Evolutionary conservation across 2,329 filamentous ascomycete genomes (phyloP), one percentile per base, ranked within the genome.

Genomic region (Macroventuria anomochaeta): DNA sequence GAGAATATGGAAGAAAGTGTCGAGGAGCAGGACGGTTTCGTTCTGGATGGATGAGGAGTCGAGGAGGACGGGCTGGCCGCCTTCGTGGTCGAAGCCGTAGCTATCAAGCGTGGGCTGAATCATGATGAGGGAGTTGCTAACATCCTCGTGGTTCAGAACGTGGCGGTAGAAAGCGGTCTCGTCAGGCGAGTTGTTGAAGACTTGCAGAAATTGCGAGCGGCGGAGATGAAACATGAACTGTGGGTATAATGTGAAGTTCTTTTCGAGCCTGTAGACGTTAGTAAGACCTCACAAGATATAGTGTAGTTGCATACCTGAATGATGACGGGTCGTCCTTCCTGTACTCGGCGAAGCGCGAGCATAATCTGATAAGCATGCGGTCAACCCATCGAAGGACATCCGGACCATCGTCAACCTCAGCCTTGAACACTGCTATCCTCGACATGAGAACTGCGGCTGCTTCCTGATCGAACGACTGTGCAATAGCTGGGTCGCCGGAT

Each of bases 211-310:
- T 76, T 97, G 95, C 77, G 92, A 96, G 76, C 95, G 87, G 66
- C 95, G 89, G 57, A 99, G 84, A 76, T 99, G 95, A 83, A 99
- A 99, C 95, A 99, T 99, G 79, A 99, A 99, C 74, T 99, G 95
- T 21, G 95, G 95, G 72, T 99, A 99, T 13, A 99, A 83, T 0
- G 93, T 97, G 72, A 99, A 99, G 81, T 99, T 99, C 85, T 97
- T 97, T 77, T 99, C 95, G 31, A 77, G 72, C 42, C 74, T 73
- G 37, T 13, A 18, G 39, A 17, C 3, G 40, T 68, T 44, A 68
- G 64, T 96, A 77, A 7, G 4, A n/a, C 3, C 18, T 8, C 10
- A 11, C 7, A 5, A 25, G 96, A 96, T 72, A 96, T 91, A 18
- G 91, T 3, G 4, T 20, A 11, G 3, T 15, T 15, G 70, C 93